Percentiles rank a stretch among this genome's conserved stretches.
Evolutionary conservation across 805 yeast species (phyloP).

Genomic region (Wickerhamomyces mucosus): DNA sequence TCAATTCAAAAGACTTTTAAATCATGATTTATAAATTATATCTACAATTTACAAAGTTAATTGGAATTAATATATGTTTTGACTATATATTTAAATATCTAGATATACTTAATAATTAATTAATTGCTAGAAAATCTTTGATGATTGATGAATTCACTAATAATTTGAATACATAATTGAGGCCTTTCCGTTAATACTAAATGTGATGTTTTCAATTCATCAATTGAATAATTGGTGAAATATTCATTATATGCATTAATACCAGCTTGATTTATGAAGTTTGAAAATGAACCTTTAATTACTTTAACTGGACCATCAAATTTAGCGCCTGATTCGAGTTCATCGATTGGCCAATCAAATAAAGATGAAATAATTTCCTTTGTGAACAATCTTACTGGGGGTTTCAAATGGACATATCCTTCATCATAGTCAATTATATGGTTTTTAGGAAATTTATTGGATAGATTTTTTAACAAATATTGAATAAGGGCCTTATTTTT

Average conservation of each 20-base stretch:
- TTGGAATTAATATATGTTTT: too few relatives aligned
- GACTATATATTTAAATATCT: too few relatives aligned
- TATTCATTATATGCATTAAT: constrained; percentile 14
- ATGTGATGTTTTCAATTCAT: constrained; percentile 20
- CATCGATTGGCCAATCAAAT: constrained; percentile 24
- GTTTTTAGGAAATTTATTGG: constrained; percentile 16
- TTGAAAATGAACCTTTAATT: constrained; percentile 29
- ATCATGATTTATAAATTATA: too few relatives aligned
- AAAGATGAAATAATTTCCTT: constrained; percentile 16
- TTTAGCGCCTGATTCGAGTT: constrained; percentile 10
- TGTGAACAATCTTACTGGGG: constrained; percentile 21
- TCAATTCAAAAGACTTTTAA: too few relatives aligned
- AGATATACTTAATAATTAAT: too few relatives aligned
- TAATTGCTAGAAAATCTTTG: too few relatives aligned
- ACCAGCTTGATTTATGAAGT: constrained; percentile 27
- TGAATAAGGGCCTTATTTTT: constrained; percentile 20
- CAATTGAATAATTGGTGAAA: constrained; percentile 20
- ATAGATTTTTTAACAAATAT: constrained; percentile 29
- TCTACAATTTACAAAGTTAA: too few relatives aligned
- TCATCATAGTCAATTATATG: constrained; percentile 15
- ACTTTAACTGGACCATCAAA: constrained; percentile 30
- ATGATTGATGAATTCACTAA: constrained; percentile 20
- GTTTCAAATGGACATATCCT: constrained; percentile 20
- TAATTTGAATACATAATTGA: constrained; percentile 12
- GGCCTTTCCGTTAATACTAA: constrained; percentile 34